Base-by-base conservation (phyloP, 345 rosid species). In the Trapa incisa region DNA sequence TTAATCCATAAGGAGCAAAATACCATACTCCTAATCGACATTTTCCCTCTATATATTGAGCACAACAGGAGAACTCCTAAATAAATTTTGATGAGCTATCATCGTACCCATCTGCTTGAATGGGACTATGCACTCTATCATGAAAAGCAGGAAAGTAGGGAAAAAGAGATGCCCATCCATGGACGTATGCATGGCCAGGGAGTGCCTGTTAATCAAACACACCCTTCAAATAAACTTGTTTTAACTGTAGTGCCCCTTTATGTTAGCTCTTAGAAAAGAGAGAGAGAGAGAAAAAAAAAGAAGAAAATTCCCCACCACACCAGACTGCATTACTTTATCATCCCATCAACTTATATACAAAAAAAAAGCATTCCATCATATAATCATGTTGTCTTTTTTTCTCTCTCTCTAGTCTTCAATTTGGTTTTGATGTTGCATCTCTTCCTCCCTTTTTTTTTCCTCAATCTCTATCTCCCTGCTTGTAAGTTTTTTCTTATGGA, bases 401-500 rank as follows among this genome's bases (percentile, higher is more conserved):
- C 63, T 38, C 71, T 10, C 38, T 70, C 67, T 72, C 69, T 71
- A 58, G 63, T 32, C 38, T 32, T 8, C 37, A 58, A 37, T 32
- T 54, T n/a, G 35, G 57, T 13, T 16, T 10, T 16, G n/a, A 16
- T 8, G 43, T 41, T 41, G n/a, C 35, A 5, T 17, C 32, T 11
- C 32, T 16, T 29, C 35, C 37, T 11, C 35, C 63, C 63, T 58
- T 5, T 58, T 5, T 22, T 7, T 1, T 35, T 6, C 5, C 35
- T 64, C 68, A 50, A 7, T 65, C 6, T 14, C 64, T 61, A 32
- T 16, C 12, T 48, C 70, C 64, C 72, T 73, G 61, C 57, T 13
- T 69, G 70, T 77, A 50, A 75, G 68, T 80, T 78, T 80, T 84
- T 72, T 78, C 81, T 84, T 72, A 88, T 88, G 94, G 89, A 75